Evolutionary conservation across 2,329 filamentous ascomycete genomes (phyloP), one percentile per base, ranked within the genome.

Genomic region (Rhynchosporium secalis): DNA sequence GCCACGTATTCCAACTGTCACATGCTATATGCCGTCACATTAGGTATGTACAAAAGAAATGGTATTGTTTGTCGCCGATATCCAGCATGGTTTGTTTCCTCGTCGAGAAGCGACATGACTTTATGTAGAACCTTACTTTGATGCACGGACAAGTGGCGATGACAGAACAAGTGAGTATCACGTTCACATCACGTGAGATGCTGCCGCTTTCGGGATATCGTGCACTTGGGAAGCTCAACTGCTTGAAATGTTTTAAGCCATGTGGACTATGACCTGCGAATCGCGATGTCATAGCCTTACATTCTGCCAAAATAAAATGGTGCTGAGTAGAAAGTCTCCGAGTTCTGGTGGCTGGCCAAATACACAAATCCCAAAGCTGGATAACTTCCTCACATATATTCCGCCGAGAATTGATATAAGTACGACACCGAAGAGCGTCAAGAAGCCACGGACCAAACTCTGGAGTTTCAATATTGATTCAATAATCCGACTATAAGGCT

Each of bases 101-200:
- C 28, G 9, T 54, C 9, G 38, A 36, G 33, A 54, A 20, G 8
- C 12, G 51, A 41, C 9, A 20, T 29, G 36, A 29, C 28, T 10
- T 51, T 12, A 38, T 52, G 49, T 31, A 40, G 33, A 54, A 28
- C 51, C 38, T 29, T 41, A 54, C 40, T n/a, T 29, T 54, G 33
- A 29, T 15, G n/a, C 33, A 33, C 33, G 28, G 49, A n/a, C 33
- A 40, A n/a, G 26, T 15, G n/a, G 8, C 33, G n/a, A 7, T 7
- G 36, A n/a, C n/a, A n/a, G n/a, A 8, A 26, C n/a, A 20, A 2
- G 13, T 8, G n/a, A n/a, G 13, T n/a, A n/a, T 54, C 51, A 41
- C 51, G 51, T 41, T 41, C 20, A 28, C 2, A 40, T 6, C 51
- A 54, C 36, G 36, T 54, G 36, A 40, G 13, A 29, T 47, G 13